These are phyloP conservation scores for Fraxinus albicans DNA, from an alignment of 305 asterid species.

Conservation along the genomic window DNA sequence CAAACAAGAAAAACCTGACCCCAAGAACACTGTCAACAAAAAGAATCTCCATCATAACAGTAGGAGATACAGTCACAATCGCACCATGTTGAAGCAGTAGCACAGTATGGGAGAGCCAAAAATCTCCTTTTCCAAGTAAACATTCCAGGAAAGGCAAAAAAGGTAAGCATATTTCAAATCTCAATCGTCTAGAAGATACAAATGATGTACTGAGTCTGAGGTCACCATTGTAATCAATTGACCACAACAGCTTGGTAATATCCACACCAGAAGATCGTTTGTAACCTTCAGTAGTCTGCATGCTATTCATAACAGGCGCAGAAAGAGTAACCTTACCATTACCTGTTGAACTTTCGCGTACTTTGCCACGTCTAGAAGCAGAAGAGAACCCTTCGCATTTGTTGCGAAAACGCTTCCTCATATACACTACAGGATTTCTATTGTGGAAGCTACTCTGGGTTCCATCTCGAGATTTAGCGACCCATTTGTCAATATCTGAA, in stretches of 20 bases:
- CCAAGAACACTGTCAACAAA: slow-evolving; percentile 78
- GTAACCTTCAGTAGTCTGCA: slow-evolving; percentile 26
- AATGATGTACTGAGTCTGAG: slow-evolving; percentile 37
- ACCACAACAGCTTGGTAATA: slow-evolving; percentile 39
- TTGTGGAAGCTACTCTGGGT: slow-evolving; percentile 39
- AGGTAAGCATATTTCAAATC: slow-evolving; percentile 47
- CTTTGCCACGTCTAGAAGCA: slow-evolving; percentile 38
- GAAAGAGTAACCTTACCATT: slow-evolving; percentile 27
- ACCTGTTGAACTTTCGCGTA: slow-evolving; percentile 28
- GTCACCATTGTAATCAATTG: slow-evolving; percentile 44
- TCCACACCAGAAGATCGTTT: slow-evolving; percentile 18
- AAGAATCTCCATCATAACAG: slow-evolving; percentile 76
- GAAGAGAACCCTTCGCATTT: slow-evolving; percentile 31
- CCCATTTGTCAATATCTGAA: slow-evolving; percentile 32
- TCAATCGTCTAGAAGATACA: slow-evolving; percentile 44
- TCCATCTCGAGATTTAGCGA: slow-evolving; percentile 37
- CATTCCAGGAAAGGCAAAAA: slow-evolving; percentile 33
- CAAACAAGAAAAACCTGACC: slow-evolving; percentile 64
- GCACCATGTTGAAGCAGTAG: slow-evolving; percentile 65
- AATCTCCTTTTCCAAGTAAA: slow-evolving; percentile 33
- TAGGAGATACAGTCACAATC: slow-evolving; percentile 63
- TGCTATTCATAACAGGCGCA: slow-evolving; percentile 22
- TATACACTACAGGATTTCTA: slow-evolving; percentile 55
- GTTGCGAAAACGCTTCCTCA: slow-evolving; percentile 61
- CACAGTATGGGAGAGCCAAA: slow-evolving; percentile 47